Evolutionary conservation across 2,329 filamentous ascomycete species (phyloP), one percentile per base, ranked within the genome.

Genomic region (Zymoseptoria pseudotritici): DNA sequence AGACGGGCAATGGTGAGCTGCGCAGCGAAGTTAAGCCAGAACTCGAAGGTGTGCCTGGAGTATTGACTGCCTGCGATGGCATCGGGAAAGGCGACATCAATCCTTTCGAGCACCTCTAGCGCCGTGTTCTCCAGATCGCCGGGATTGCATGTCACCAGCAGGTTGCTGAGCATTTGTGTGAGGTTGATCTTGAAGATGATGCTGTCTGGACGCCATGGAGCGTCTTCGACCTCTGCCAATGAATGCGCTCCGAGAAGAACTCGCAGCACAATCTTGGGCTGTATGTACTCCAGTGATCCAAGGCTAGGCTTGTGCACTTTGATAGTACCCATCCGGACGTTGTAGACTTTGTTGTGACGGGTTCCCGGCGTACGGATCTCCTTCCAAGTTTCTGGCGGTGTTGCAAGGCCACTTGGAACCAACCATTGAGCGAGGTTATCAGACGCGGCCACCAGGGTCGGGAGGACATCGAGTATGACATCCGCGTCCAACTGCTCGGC

Each of bases 131-230:
- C 63, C 53, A 62, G 60, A 19, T 70, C 67, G 1, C 65, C 65
- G 54, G 67, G 59, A 53, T 74, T 66, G 20, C 63, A 66, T 2
- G 53, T 68, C 61, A 65, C 58, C 11, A 73, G 62, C 61, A 80
- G 69, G 11, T 68, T 69, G 55, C 72, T 75, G 0, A 76, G 72
- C 63, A 81, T 72, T 1, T 73, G 63, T 1, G 76, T 68, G 8
- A 81, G 63, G 60, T 82, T 82, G 49, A 76, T 72, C 53, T 75
- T 71, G 62, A 77, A 76, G 8, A 82, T 55, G 24, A 81, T 61
- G 21, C 73, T 65, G 61, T 80, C 75, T 0, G 78, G 67, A 54
- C 72, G 67, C 72, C 72, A 74, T 9, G 65, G 57, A 1, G 71
- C 74, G 58, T 66, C 55, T 26, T 66, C 66, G 29, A 68, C 66